phyloP scores from a whole-genome alignment of 768 basidiomycete species.

The Leccinum pellstonianum region DNA sequence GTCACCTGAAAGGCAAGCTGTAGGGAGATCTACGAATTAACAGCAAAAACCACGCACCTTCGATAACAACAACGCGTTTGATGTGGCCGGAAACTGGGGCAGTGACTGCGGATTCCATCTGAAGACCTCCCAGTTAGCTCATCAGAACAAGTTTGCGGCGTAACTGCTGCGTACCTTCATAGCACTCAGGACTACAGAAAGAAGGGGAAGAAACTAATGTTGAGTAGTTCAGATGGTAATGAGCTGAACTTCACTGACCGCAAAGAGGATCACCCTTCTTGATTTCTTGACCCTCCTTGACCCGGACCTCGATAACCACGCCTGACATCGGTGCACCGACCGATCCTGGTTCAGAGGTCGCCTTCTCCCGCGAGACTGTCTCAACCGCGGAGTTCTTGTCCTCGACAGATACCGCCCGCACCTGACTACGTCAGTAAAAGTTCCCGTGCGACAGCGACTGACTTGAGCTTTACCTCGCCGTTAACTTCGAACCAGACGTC shows the following conservation, averaged over 20 bases:
- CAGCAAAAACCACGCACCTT: slow-evolving; percentile 50
- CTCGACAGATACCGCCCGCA: slow-evolving; percentile 92
- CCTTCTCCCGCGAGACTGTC: slow-evolving; percentile 91
- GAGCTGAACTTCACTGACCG: slow-evolving; percentile 49
- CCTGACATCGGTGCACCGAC: slow-evolving; percentile 98
- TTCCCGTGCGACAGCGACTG: slow-evolving; percentile 10
- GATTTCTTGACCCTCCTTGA: slow-evolving; percentile 97
- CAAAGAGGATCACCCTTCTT: slow-evolving; percentile 97
- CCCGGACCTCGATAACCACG: slow-evolving; percentile 96
- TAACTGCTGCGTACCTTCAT: slow-evolving; percentile 73
- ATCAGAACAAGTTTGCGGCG: neutral
- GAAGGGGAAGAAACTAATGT: slow-evolving; percentile 15
- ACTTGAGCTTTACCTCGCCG: slow-evolving; percentile 65
- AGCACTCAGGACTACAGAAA: slow-evolving; percentile 75
- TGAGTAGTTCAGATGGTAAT: slow-evolving; percentile 21
- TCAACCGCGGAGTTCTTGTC: slow-evolving; percentile 98
- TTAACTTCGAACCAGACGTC: slow-evolving; percentile 99
- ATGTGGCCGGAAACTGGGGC: slow-evolving; percentile 96
- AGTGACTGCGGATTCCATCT: slow-evolving; percentile 98
- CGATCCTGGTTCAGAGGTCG: slow-evolving; percentile 91
- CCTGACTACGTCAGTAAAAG: slow-evolving; percentile 43
- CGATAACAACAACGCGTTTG: slow-evolving; percentile 87
- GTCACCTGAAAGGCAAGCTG: slow-evolving; percentile 56
- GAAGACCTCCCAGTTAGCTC: slow-evolving; percentile 23
- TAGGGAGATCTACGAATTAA: neutral